Base-by-base conservation (phyloP, 805 yeast genomes). In the Scheffersomyces ergatensis region DNA sequence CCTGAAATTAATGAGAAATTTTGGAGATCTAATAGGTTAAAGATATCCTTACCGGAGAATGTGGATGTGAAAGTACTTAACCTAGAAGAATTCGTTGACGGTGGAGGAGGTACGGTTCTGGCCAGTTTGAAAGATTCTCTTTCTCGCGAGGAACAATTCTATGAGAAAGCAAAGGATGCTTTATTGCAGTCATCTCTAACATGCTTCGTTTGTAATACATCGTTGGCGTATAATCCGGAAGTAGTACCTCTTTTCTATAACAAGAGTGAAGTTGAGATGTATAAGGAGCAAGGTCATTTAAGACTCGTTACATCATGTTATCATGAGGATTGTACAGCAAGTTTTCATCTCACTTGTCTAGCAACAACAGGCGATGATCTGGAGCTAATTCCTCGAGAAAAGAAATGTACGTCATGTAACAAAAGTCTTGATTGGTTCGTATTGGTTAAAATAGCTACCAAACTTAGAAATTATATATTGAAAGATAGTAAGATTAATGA, bases 271-370 rank as follows among this genome's bases (percentile, higher is more conserved):
- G 29, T 53, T 14, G 32, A 37, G 2, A 12, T 14, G 15, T 41
- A 18, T 27, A 24, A 38, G 7, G 13, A 21, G 15, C 18, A 24
- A n/a, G 45, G 42, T 1, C 33, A 38, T 0, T 40, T 61, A 38
- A 74, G 74, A 0, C 45, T 64, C 18, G 34, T 69, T 2, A 59
- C 63, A 2, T 51, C 62, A 3, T 74, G 79, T 31, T 47, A 54
- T 33, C 19, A 29, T 21, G 5, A 12, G 25, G 48, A 56, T 26
- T 76, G 80, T 46, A 40, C 50, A 2, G 47, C 47, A 16, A 45
- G 60, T 2, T 50, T 60, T 6, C 80, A 76, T 51, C 47, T 76
- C 25, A 21, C 50, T 1, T 76, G 81, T 46, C 40, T 72, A 5
- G 65, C 67, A 12, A 23, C 25, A 15, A 30, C 43, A 27, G 27